Percentiles rank a stretch among this genome's conserved stretches.
phyloP scores from a whole-genome alignment of 768 basidiomycete species.

The Rhodotorula paludigena region DNA sequence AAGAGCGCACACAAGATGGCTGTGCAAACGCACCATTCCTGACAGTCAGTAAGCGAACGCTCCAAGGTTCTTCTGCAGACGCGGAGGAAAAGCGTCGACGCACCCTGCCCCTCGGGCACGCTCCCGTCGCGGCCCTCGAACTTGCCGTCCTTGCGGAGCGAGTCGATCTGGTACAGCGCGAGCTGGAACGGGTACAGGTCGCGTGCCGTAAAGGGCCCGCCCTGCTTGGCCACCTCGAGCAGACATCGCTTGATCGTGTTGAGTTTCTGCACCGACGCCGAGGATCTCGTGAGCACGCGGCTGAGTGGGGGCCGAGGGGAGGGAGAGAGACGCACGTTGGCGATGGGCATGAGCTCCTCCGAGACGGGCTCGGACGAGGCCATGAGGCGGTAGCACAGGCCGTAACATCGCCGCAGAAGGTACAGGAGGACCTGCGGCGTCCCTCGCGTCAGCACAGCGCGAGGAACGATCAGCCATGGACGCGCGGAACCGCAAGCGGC shows the following conservation, averaged over 20 bases:
- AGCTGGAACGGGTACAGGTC: conserved; percentile 44
- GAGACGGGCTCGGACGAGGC: conserved; percentile 95
- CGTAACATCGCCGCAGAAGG: conserved; percentile 88
- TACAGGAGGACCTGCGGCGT: conserved; percentile 74
- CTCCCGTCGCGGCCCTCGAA: conserved; percentile 51
- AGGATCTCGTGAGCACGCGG: neutral
- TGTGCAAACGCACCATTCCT: too few species aligned
- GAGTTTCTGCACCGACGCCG: conserved; percentile 32
- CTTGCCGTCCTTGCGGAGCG: conserved; percentile 84
- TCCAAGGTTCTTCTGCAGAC: too few species aligned
- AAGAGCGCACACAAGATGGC: conserved; percentile 33
- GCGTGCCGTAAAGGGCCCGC: conserved; percentile 36
- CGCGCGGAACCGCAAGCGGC: neutral
- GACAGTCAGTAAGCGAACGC: too few species aligned
- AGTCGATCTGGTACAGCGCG: conserved; percentile 76
- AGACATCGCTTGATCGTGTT: conserved; percentile 41
- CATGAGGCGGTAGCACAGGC: conserved; percentile 84
- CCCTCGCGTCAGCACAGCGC: too few species aligned
- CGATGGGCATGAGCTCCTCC: conserved; percentile 75
- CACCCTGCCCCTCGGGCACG: conserved; percentile 31
- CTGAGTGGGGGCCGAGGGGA: neutral
- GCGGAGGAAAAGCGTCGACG: neutral
- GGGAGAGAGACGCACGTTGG: conserved; percentile 21
- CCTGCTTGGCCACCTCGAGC: conserved; percentile 40
- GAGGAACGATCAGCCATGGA: too few species aligned